Evolutionary conservation across 2,329 filamentous ascomycete genomes (phyloP).

Genomic region (Colletotrichum sp.): DNA sequence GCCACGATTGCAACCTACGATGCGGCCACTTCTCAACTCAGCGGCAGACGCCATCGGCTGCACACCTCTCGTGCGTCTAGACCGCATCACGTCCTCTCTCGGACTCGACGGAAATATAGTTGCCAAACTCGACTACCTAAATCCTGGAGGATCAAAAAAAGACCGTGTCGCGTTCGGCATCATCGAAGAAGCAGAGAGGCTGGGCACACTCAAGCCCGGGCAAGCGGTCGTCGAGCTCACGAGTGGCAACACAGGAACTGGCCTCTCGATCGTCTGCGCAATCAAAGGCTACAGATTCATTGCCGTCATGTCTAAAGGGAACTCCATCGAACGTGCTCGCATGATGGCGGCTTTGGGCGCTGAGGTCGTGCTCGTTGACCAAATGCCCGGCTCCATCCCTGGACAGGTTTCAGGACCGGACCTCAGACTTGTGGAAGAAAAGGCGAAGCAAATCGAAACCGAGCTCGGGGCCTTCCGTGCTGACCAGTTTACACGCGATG

Average conservation of each 20-base stretch:
- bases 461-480: not conserved
- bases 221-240: not conserved
- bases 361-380: not conserved
- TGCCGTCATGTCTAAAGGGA: not conserved
- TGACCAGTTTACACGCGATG: not conserved
- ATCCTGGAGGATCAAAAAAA: not conserved
- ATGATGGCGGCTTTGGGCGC: not conserved
- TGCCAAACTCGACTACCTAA: not conserved
- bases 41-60: not conserved
- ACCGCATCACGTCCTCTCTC: not conserved
- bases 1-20: not conserved
- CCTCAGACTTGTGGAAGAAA: not conserved
- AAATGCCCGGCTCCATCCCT: not conserved
- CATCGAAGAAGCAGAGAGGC: not conserved
- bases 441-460: not conserved
- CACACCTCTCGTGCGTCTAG: not conserved
- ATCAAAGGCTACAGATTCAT: not conserved
- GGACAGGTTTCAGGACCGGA: not conserved
- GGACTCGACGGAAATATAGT: not conserved
- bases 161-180: not conserved
- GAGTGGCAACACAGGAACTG: not conserved
- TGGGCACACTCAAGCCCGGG: not conserved
- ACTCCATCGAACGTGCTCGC: not conserved
- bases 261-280: not conserved
- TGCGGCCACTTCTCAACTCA: not conserved